These are phyloP conservation scores for Peronosclerospora sorghi DNA, from an alignment of 352 stramenopile species.

Conservation along the genomic window DNA sequence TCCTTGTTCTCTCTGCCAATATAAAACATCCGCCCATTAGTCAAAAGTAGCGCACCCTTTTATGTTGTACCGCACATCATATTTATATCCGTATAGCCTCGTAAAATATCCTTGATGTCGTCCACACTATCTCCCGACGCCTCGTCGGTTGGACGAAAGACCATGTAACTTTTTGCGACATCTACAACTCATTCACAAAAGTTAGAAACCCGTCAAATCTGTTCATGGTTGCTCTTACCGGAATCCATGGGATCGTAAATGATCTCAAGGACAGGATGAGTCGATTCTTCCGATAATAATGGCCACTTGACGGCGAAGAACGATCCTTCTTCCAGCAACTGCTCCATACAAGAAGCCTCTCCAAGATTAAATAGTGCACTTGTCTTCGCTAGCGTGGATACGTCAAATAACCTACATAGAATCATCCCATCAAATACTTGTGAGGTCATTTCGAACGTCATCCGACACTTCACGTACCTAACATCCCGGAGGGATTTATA, in stretches of 20 bases:
- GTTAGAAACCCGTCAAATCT: not conserved
- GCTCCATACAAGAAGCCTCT: conserved; percentile 7
- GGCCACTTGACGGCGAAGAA: conserved; percentile 17
- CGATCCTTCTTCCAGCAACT: conserved; percentile 18
- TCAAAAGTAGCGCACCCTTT: not conserved
- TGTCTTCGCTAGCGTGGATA: conserved; percentile 5
- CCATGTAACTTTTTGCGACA: conserved; percentile 21
- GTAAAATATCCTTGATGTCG: conserved; percentile 12
- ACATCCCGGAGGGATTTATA: conserved; percentile 11
- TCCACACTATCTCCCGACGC: conserved; percentile 12
- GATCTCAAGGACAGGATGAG: conserved; percentile 8
- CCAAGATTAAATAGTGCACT: conserved; percentile 4
- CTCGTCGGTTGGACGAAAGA: conserved; percentile 22
- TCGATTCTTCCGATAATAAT: conserved; percentile 4
- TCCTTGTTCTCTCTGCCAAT: conserved; percentile 13
- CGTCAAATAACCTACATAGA: conserved; percentile 6
- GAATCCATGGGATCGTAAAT: conserved; percentile 19
- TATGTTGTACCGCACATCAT: conserved; percentile 9
- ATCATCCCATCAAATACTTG: not conserved
- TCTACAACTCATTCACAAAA: conserved; percentile 13
- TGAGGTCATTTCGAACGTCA: too few relatives aligned
- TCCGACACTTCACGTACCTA: conserved; percentile 6
- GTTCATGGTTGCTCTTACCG: conserved; percentile 1
- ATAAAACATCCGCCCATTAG: not conserved
- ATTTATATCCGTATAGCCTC: conserved; percentile 3